Base-by-base conservation (phyloP, 2,329 filamentous ascomycete genomes). In the Phaeophleospora eucalypticola region DNA sequence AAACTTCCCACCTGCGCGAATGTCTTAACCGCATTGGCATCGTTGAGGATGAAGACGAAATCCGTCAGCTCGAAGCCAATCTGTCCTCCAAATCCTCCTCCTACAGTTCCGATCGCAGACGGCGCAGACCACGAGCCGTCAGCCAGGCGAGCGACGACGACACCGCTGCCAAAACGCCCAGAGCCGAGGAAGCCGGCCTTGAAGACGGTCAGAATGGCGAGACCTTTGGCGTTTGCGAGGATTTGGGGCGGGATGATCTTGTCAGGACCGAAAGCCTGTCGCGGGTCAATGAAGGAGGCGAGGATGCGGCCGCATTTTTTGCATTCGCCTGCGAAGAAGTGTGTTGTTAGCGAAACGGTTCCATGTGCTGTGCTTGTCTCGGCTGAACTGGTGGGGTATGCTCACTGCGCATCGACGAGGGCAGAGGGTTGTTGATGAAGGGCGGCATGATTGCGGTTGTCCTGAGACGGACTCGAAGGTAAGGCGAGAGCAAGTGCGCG, bases 11-110 rank as follows among this genome's bases (percentile, higher is more conserved):
- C 83, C 68, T 97, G 91, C 4, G 90, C 89, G 69, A 98, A 97
- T 7, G 91, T 90, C 68, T 88, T 88, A 57, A 98, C 91, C 36
- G 93, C 91, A 48, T 76, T 81, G 35, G 83, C 76, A 65, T 98
- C 91, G 71, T 98, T 98, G 56, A 98, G 82, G 57, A 98, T 96
- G 71, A 98, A 97, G 66, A 98, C 93, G 65, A 98, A 98, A 67
- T 93, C 88, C 49, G 88, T 93, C 52, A 94, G 70, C 69, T 94
- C 88, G 68, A 91, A 87, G 29, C 87, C 87, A 62, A 94, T 88
- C 71, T 93, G 87, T 34, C 87, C 87, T 57, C 87, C 87, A 56
- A 94, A 87, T 18, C 87, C 88, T 45, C 84, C 88, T 57, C 88
- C 88, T 20, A 85, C 82, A 1, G 86, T 89, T 43, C 84, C 83